Evolutionary conservation across 768 basidiomycete genomes (phyloP).

Genomic region (Tylopilus vinaceipallidus): DNA sequence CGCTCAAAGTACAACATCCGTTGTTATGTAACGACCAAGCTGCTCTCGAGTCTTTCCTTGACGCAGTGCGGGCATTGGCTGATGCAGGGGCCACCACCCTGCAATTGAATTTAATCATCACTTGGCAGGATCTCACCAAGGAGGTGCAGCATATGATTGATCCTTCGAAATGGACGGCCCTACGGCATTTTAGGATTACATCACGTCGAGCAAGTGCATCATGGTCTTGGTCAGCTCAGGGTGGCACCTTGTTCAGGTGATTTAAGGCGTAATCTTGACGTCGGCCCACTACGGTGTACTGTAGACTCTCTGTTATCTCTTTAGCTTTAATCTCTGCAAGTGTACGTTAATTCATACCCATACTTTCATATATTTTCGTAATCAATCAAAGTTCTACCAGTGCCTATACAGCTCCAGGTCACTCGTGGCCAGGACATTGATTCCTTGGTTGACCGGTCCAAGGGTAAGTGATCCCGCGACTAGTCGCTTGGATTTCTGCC

Average conservation of each 20-base stretch:
- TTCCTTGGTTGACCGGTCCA: too few relatives aligned
- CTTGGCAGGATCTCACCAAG: conserved; percentile 13
- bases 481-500: too few relatives aligned
- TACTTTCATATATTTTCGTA: too few relatives aligned
- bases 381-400: too few relatives aligned
- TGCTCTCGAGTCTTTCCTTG: conserved; percentile 15
- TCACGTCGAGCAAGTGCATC: conserved; percentile 5
- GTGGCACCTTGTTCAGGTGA: conserved; percentile 5
- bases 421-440: too few relatives aligned
- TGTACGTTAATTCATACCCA: too few relatives aligned
- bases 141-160: conserved; percentile 24
- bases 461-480: too few relatives aligned
- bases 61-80: conserved; percentile 14
- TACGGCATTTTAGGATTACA: conserved; percentile 15
- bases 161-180: conserved; percentile 16
- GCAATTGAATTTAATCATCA: conserved; percentile 16
- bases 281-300: too few relatives aligned
- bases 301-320: too few relatives aligned
- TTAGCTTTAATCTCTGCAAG: too few relatives aligned
- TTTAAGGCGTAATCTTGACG: too few relatives aligned
- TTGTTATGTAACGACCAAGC: conserved; percentile 15
- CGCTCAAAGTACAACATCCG: conserved; percentile 18
- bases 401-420: too few relatives aligned
- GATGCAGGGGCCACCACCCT: conserved; percentile 13
- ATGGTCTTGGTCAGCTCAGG: conserved; percentile 16